A percentile compares a stretch with the other conserved stretches of the same genome.
Conservation (phyloP, 2,329 filamentous ascomycete genomes). For the Mariannaea sp. region DNA sequence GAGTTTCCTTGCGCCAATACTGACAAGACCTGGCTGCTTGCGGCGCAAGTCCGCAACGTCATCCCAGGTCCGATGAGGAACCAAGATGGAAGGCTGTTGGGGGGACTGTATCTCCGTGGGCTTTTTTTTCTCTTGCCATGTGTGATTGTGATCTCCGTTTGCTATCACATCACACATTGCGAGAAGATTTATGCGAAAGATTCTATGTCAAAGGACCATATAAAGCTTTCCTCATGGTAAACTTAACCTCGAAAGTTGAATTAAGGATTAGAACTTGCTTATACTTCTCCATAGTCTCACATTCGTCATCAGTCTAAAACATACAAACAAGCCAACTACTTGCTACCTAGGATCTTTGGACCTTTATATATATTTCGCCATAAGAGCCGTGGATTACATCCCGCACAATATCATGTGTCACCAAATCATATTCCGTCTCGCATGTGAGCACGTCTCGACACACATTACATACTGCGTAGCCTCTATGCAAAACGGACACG, state of each 20-base stretch:
- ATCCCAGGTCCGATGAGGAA: not conserved
- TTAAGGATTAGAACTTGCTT: too few relatives aligned
- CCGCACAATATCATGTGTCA: constrained; percentile 49
- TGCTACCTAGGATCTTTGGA: not conserved
- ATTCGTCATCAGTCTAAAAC: too few relatives aligned
- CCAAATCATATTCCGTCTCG: constrained; percentile 54
- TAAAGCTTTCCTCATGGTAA: not conserved
- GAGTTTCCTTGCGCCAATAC: constrained; percentile 2
- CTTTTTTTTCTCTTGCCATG: constrained; percentile 9
- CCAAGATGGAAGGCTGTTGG: not conserved
- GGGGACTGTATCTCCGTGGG: constrained; percentile 10
- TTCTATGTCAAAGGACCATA: constrained; percentile 4
- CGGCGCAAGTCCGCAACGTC: not conserved
- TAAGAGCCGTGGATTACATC: not conserved
- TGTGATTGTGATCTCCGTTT: constrained; percentile 8
- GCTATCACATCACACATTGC: constrained; percentile 5
- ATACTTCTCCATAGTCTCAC: too few relatives aligned
- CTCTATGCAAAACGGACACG: constrained; percentile 43
- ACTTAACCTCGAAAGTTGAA: not conserved
- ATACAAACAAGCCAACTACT: not conserved
- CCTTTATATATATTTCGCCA: not conserved
- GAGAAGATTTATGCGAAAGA: not conserved
- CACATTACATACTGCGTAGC: constrained; percentile 51
- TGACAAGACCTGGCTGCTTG: not conserved
- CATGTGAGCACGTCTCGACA: constrained; percentile 56